These are phyloP conservation scores for Backusella sp. DNA, from an alignment of 192 early-diverging fungal species.

Conservation along the genomic window DNA sequence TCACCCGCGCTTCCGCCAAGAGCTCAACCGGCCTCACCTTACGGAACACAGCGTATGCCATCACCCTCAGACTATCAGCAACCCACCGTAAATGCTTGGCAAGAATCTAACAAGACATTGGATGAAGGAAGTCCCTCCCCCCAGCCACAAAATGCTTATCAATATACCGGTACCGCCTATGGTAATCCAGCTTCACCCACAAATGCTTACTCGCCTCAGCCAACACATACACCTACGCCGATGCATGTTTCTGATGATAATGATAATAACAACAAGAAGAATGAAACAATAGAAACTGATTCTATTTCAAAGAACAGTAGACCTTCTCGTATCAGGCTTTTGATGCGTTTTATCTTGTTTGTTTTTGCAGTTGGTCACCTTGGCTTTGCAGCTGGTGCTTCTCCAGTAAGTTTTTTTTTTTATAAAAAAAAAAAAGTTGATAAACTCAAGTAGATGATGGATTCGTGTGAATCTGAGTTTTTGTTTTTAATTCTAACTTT, in stretches of 20 bases:
- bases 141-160: constrained; percentile 22
- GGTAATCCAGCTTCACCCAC: constrained; percentile 14
- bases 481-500: not conserved
- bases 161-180: constrained; percentile 32
- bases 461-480: not conserved
- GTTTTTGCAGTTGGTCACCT: constrained; percentile 28
- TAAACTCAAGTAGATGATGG: not conserved
- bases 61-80: constrained; percentile 11
- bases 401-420: constrained; percentile 25
- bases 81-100: not conserved
- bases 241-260: not conserved
- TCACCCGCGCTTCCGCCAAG: not conserved
- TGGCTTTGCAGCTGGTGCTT: constrained; percentile 40
- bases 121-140: not conserved
- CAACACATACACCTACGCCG: not conserved
- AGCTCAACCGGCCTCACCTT: not conserved
- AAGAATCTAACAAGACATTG: not conserved
- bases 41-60: constrained; percentile 15
- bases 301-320: constrained; percentile 1
- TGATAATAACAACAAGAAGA: not conserved
- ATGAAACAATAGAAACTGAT: not conserved
- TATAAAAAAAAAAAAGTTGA: no score
- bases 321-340: constrained; percentile 19
- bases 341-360: constrained; percentile 32
- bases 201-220: not conserved